Base-by-base conservation (phyloP, 75 land plant genomes). In the Picea glauca region DNA sequence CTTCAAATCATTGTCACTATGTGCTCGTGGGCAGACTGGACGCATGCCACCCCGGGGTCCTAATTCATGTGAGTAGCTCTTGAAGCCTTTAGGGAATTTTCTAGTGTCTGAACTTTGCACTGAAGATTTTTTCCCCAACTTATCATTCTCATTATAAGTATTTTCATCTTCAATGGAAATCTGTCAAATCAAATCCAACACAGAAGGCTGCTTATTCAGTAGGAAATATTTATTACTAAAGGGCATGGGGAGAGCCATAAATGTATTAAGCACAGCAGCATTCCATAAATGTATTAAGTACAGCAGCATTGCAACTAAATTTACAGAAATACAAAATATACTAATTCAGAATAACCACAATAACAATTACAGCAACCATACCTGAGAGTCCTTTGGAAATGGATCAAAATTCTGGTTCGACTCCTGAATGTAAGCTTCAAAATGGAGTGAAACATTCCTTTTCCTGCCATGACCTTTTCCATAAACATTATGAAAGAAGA, bases 31-130 rank as follows among this genome's bases (percentile, higher is more conserved):
- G 58, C 79, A 83, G 26, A 74, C 76, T 80, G 83, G 77, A 18
- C 80, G 83, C 32, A 86, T 74, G 26, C 90, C 89, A 75, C 92
- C 94, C 70, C 85, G 85, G 38, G 91, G 94, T 58, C 94, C 94
- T 62, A 94, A 62, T 77, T 94, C 96, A 83, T 92, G 94, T 14
- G 96, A 94, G 79, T 85, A 92, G 80, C 96, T 94, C 79, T 94
- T 94, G 18, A 85, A 74, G 32, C 87, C 87, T 62, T 80, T 85
- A 7, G 87, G 77, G 65, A 60, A 61, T 76, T 83, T 87, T 70
- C 65, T 74, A 61, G 58, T 76, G 8, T 65, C 50, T 26, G 74
- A 74, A 2, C 60, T 66, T n/a, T 84, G 83, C 0, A 82, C 74
- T 31, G 82, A 80, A 64, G 82, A 68, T 26, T 82, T 78, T 66